Base-by-base conservation (phyloP, 1,284 basidiomycete species). In the Calocybe gambosa region DNA sequence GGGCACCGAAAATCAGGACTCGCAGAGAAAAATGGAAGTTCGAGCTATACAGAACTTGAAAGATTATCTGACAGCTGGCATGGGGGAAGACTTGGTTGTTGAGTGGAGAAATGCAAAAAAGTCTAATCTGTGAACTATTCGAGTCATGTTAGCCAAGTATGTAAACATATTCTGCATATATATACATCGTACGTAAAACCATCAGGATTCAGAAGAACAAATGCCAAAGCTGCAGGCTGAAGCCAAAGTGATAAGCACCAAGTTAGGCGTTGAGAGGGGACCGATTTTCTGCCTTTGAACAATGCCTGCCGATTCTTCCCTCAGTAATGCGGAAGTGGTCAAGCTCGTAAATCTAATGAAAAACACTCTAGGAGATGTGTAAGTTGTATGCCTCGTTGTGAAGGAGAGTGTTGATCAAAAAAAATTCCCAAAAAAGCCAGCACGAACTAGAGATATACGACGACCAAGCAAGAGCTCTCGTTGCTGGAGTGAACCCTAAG, bases 1-100 rank as follows among this genome's bases (percentile, higher is more conserved):
- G 83, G 92, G 92, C 31, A 93, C 90, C 1, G 86, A 90, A 62
- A 93, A 82, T 34, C 74, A 78, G 51, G 90, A 93, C 58, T 77
- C 85, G 2, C 88, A 90, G 62, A 78, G 78, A 55, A 79, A 80
- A 65, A 93, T 92, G 85, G 87, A 91, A 67, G 70, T 89, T 25
- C 77, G 85, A 13, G 85, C 86, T 3, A 69, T 91, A 50, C 74
- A 71, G 16, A 90, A 91, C 59, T 59, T 90, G 44, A 73, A 68
- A 46, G 82, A 87, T 55, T 90, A 77, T 64, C 63, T 90, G 47
- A 71, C 68, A 7, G 70, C 68, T 15, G 85, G 85, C 1, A 71
- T 57, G 51, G 85, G 85, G 9, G 72, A 68, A 40, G 85, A 90
- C 56, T 52, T 87, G 19, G 75, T 90, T 1, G 67, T 74, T 7